These are phyloP conservation scores for Carnegiea gigantea DNA, from an alignment of 179 eudicot genomes.

Conservation along the genomic window DNA sequence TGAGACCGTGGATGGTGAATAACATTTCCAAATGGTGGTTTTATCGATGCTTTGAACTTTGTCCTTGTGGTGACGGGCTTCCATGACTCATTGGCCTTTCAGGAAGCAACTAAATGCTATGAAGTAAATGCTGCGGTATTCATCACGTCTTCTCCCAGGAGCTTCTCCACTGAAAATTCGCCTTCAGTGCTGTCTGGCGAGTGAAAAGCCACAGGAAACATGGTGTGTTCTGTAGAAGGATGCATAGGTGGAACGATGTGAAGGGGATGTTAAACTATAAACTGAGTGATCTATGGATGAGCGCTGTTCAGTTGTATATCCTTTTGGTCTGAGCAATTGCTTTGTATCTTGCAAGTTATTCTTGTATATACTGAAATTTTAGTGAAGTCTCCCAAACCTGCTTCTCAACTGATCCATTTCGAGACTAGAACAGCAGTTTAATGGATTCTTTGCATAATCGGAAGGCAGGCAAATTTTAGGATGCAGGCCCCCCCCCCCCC, in stretches of 20 bases:
- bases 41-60: background rate
- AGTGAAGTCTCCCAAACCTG: background rate
- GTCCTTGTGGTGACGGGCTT: background rate
- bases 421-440: no score
- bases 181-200: background rate
- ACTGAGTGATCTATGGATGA: background rate
- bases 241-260: no score
- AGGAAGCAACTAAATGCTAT: conserved; percentile 15
- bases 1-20: background rate
- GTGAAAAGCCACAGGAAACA: background rate
- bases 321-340: background rate
- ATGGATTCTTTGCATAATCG: no score
- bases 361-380: background rate
- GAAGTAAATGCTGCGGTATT: conserved; percentile 4
- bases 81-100: background rate
- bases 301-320: background rate
- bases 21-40: background rate
- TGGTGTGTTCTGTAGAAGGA: background rate
- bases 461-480: no score
- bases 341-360: background rate
- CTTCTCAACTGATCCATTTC: no score
- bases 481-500: no score
- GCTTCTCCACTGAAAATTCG: background rate
- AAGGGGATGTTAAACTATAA: background rate
- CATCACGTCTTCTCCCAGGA: background rate